Conservation (phyloP, 495 filamentous ascomycete species). For the Rhypophila decipiens region DNA sequence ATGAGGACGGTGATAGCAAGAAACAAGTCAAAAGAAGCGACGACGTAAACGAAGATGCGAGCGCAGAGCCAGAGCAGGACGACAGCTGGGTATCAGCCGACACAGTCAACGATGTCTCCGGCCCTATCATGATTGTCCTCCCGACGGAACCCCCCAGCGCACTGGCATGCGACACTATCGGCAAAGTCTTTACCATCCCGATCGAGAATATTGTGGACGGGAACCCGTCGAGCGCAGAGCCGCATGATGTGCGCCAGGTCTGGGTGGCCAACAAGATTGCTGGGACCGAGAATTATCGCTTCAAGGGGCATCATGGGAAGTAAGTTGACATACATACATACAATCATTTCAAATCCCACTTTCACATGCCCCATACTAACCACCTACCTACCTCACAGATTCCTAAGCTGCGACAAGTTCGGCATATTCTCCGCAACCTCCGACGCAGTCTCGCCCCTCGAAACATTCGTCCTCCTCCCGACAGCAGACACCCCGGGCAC, state of each 20-base stretch:
- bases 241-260: conserved; percentile 90
- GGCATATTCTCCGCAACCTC: conserved; percentile 70
- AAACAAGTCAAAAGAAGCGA: conserved; percentile 28
- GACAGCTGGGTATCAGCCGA: conserved; percentile 91
- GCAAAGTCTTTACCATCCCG: conserved; percentile 70
- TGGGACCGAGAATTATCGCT: conserved; percentile 71
- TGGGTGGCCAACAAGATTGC: conserved; percentile 85
- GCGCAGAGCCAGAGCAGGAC: conserved; percentile 61
- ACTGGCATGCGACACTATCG: conserved; percentile 76
- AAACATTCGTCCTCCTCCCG: conserved; percentile 68
- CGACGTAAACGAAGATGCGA: conserved; percentile 36
- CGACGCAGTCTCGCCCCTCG: conserved; percentile 74
- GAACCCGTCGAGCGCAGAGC: conserved; percentile 74
- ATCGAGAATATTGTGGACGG: conserved; percentile 80
- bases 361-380: background rate
- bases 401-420: conserved; percentile 77
- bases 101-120: conserved; percentile 62
- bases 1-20: conserved; percentile 33
- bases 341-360: too few relatives aligned
- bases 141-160: conserved; percentile 61
- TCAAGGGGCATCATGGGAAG: conserved; percentile 85
- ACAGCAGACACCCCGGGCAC: conserved; percentile 56
- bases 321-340: conserved; percentile 37
- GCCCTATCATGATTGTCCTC: conserved; percentile 75
- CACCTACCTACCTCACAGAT: conserved; percentile 24